These are phyloP conservation scores for Digitaria exilis DNA, from an alignment of 202 grass and related monocot genomes.

Conservation along the genomic window DNA sequence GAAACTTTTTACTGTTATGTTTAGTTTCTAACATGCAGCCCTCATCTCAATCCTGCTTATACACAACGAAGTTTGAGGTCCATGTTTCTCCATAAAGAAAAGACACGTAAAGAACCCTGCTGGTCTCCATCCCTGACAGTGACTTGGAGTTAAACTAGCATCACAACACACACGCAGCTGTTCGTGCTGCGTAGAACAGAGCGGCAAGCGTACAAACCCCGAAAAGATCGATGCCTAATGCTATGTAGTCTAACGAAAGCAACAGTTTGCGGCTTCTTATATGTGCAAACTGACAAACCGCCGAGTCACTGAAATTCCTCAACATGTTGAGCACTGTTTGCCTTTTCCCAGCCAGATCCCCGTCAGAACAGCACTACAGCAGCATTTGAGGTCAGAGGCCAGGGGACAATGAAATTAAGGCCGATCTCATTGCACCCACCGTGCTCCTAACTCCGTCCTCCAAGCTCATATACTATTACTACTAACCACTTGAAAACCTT, in stretches of 20 bases:
- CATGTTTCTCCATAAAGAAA: background rate
- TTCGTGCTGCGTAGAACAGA: background rate
- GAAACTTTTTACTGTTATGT: background rate
- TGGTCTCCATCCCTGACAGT: background rate
- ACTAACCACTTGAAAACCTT: background rate
- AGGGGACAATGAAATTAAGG: background rate
- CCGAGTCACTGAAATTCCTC: conserved; percentile 26
- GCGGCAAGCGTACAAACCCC: conserved; percentile 23
- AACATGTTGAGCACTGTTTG: background rate
- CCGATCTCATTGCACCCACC: background rate
- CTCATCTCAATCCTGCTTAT: background rate
- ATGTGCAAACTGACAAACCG: background rate
- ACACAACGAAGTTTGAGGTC: background rate
- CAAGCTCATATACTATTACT: background rate
- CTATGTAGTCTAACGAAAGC: conserved; percentile 25
- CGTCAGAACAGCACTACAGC: background rate
- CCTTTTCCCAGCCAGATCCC: background rate
- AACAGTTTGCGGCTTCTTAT: conserved; percentile 9
- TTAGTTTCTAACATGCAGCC: background rate
- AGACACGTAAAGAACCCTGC: background rate
- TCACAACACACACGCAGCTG: background rate
- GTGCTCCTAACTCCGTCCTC: background rate
- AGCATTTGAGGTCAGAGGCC: background rate
- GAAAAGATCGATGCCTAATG: conserved; percentile 49
- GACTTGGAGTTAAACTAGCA: background rate